A percentile compares a stretch with the other conserved stretches of the same genome.
These are phyloP conservation scores for Sherardia arvensis DNA, from an alignment of 257 asterid genomes.

Conservation along the genomic window DNA sequence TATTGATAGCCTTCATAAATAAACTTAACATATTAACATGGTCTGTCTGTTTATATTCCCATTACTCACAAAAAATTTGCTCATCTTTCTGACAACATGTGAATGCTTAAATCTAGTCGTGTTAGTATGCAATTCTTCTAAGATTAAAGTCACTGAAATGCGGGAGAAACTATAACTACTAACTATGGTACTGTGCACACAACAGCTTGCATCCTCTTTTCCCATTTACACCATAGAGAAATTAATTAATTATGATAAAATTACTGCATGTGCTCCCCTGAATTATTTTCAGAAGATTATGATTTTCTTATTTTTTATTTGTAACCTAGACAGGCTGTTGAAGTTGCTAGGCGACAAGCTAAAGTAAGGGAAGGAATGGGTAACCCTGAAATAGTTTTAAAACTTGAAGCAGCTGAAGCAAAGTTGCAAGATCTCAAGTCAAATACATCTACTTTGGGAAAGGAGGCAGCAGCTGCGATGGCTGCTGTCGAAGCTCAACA, in stretches of 20 bases:
- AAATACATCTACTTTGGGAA: conserved; percentile 73
- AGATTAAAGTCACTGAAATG: background rate
- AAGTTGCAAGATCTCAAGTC: conserved; percentile 82
- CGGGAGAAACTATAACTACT: background rate
- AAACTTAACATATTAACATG: background rate
- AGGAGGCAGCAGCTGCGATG: conserved; percentile 98
- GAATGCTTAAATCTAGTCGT: background rate
- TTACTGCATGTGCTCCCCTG: background rate
- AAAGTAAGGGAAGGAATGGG: conserved; percentile 85
- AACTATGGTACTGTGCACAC: background rate
- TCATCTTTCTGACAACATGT: too few species aligned
- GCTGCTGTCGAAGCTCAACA: conserved; percentile 99
- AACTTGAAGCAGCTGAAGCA: conserved; percentile 85
- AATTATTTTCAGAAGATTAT: conserved; percentile 14
- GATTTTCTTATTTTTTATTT: conserved; percentile 19
- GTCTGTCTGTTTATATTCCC: background rate
- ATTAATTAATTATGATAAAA: background rate
- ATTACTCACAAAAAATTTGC: background rate
- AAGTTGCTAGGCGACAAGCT: conserved; percentile 80
- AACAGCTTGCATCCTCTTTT: background rate
- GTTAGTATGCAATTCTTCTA: background rate
- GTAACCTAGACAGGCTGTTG: conserved; percentile 91
- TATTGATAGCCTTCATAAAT: background rate
- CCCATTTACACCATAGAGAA: background rate
- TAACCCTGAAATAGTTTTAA: conserved; percentile 73